These are phyloP conservation scores for Carex kokanica DNA, from an alignment of 176 grass and related monocot genomes.

Conservation along the genomic window DNA sequence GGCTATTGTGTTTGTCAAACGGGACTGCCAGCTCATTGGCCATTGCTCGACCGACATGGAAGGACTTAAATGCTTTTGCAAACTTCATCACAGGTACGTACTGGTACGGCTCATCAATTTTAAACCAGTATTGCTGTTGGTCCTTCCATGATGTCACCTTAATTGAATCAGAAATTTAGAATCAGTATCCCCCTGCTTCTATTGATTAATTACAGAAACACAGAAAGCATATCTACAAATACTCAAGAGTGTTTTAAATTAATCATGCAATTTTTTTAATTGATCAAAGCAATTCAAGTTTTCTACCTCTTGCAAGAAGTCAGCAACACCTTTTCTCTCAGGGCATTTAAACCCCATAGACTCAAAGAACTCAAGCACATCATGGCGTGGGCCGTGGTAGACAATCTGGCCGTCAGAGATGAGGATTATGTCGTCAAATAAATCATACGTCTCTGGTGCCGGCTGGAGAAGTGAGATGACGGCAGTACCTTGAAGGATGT, in stretches of 20 bases:
- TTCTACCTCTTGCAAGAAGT: constrained; percentile 91
- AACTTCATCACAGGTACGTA: constrained; percentile 75
- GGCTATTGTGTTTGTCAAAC: constrained; percentile 60
- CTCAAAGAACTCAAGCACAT: constrained; percentile 87
- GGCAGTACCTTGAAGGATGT: constrained; percentile 77
- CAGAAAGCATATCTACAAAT: not conserved
- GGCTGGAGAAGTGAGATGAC: constrained; percentile 87
- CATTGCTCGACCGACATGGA: constrained; percentile 47
- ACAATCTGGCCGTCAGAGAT: constrained; percentile 80
- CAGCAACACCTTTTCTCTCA: constrained; percentile 78
- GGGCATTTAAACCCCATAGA: constrained; percentile 81
- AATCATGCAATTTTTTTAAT: not conserved
- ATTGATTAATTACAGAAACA: not conserved
- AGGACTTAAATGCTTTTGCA: constrained; percentile 44
- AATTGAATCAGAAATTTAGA: not conserved
- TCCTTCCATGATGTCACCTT: constrained; percentile 76
- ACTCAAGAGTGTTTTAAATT: not conserved
- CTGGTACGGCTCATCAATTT: constrained; percentile 32
- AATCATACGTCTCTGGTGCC: constrained; percentile 75
- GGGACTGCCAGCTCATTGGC: constrained; percentile 51
- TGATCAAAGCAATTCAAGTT: not conserved
- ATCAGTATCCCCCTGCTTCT: not conserved
- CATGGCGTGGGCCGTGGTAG: constrained; percentile 72
- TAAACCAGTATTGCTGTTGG: constrained; percentile 74
- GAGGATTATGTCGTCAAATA: constrained; percentile 88